These are phyloP conservation scores for Plasmodium berghei DNA, from an alignment of 169 alveolate species.

Conservation along the genomic window DNA sequence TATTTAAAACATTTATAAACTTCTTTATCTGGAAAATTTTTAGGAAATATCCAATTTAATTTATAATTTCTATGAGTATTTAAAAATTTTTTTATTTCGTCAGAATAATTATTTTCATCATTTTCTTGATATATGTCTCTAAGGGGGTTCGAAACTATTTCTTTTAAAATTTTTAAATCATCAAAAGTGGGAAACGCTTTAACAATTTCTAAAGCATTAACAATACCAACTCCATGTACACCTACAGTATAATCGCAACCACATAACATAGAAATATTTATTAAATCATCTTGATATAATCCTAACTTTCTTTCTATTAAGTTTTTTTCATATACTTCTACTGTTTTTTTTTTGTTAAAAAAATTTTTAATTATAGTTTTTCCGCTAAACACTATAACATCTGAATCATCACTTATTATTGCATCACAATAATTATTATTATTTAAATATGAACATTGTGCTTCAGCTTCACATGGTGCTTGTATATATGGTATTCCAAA, in stretches of 20 bases:
- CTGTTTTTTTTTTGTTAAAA: conserved; percentile 87
- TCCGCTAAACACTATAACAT: conserved; percentile 94
- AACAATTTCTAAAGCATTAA: conserved; percentile 95
- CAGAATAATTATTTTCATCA: conserved; percentile 74
- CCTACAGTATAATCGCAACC: conserved; percentile 97
- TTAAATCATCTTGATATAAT: conserved; percentile 88
- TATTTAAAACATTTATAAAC: conserved; percentile 82
- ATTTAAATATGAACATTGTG: conserved; percentile 93
- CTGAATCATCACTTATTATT: conserved; percentile 96
- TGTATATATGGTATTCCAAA: conserved; percentile 94
- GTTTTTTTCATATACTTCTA: conserved; percentile 90
- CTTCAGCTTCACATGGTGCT: conserved; percentile 98
- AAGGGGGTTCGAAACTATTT: conserved; percentile 88
- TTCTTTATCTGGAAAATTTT: conserved; percentile 85
- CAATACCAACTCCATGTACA: conserved; percentile 96
- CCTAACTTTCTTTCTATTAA: conserved; percentile 86
- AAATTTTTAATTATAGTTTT: conserved; percentile 91
- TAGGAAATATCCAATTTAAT: conserved; percentile 82
- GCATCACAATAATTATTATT: conserved; percentile 88
- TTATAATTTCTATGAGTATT: conserved; percentile 83
- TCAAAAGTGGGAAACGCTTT: conserved; percentile 91
- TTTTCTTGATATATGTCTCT: conserved; percentile 33
- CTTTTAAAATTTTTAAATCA: conserved; percentile 84
- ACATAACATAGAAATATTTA: conserved; percentile 92
- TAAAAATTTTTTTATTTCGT: conserved; percentile 76